Evolutionary conservation across 1,284 basidiomycete genomes (phyloP).

Genomic region (Fistulinella staudtii): DNA sequence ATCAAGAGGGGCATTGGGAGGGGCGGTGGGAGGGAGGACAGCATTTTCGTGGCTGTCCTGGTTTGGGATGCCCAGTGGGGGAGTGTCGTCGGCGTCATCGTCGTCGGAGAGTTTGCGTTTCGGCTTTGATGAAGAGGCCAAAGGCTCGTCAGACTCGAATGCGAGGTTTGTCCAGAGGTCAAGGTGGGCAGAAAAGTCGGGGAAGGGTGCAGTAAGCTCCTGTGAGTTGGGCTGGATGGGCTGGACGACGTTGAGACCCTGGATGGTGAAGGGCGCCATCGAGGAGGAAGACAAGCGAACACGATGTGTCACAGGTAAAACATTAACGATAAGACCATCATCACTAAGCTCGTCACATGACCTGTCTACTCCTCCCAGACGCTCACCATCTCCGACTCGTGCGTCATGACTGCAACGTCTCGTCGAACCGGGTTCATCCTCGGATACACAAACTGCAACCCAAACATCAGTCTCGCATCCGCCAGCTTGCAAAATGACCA

Average conservation of each 20-base stretch:
- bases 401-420: slow-evolving; percentile 82
- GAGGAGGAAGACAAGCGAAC: neutral
- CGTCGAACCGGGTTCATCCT: slow-evolving; percentile 69
- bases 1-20: slow-evolving; percentile 39
- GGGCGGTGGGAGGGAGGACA: slow-evolving; percentile 42
- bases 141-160: slow-evolving; percentile 73
- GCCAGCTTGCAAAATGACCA: slow-evolving; percentile 2
- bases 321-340: slow-evolving; percentile 20
- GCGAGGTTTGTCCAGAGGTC: slow-evolving; percentile 81
- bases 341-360: slow-evolving; percentile 19
- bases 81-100: slow-evolving; percentile 35
- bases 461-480: slow-evolving; percentile 1
- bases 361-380: slow-evolving; percentile 10
- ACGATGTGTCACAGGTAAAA: neutral
- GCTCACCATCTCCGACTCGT: slow-evolving; percentile 72
- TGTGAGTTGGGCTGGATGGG: slow-evolving; percentile 48
- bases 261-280: slow-evolving; percentile 53
- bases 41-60: slow-evolving; percentile 58
- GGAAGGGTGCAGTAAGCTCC: slow-evolving; percentile 58
- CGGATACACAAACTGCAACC: slow-evolving; percentile 73
- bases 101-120: slow-evolving; percentile 40
- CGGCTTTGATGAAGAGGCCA: slow-evolving; percentile 33
- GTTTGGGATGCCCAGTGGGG: slow-evolving; percentile 42
- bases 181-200: slow-evolving; percentile 73
- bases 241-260: slow-evolving; percentile 75